phyloP scores from a whole-genome alignment of 2,329 filamentous ascomycete species.

The Neospermospora avenae region DNA sequence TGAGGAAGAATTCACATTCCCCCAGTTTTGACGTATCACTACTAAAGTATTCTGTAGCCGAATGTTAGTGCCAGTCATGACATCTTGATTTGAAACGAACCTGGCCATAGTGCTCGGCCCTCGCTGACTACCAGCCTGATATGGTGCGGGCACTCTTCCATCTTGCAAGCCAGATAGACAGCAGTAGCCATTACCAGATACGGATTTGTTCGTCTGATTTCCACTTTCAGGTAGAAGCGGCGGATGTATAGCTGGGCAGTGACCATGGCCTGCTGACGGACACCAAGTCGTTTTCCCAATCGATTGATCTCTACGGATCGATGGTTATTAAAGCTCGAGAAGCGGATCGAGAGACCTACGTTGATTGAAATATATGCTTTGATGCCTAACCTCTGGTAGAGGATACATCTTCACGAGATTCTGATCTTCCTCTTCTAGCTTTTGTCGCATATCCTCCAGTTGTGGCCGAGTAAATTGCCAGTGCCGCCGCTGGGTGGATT shows the following conservation, averaged over 20 bases:
- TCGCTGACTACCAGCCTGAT: slow-evolving; percentile 88
- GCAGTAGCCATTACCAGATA: slow-evolving; percentile 92
- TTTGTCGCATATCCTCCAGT: slow-evolving; percentile 70
- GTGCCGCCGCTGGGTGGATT: slow-evolving; percentile 82
- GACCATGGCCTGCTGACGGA: slow-evolving; percentile 88
- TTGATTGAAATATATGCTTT: slow-evolving; percentile 90
- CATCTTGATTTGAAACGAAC: slow-evolving; percentile 38
- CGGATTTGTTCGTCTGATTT: slow-evolving; percentile 88
- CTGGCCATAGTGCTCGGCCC: slow-evolving; percentile 79
- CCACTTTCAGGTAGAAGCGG: slow-evolving; percentile 86
- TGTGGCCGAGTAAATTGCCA: slow-evolving; percentile 89
- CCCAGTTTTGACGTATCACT: slow-evolving; percentile 66
- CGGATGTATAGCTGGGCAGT: slow-evolving; percentile 95
- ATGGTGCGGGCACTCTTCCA: slow-evolving; percentile 96
- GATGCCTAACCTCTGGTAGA: slow-evolving; percentile 73
- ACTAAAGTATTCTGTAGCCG: slow-evolving; percentile 52
- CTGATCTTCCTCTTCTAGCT: slow-evolving; percentile 73
- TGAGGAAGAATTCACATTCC: slow-evolving; percentile 72
- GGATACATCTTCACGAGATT: slow-evolving; percentile 74
- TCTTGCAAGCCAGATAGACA: slow-evolving; percentile 93
- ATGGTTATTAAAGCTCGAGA: not conserved
- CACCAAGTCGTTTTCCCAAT: slow-evolving; percentile 76
- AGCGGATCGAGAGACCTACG: slow-evolving; percentile 53
- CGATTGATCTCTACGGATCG: slow-evolving; percentile 65
- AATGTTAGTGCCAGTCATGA: not conserved